Evolutionary conservation across 768 basidiomycete species (phyloP).

Genomic region (Suillus decipiens): DNA sequence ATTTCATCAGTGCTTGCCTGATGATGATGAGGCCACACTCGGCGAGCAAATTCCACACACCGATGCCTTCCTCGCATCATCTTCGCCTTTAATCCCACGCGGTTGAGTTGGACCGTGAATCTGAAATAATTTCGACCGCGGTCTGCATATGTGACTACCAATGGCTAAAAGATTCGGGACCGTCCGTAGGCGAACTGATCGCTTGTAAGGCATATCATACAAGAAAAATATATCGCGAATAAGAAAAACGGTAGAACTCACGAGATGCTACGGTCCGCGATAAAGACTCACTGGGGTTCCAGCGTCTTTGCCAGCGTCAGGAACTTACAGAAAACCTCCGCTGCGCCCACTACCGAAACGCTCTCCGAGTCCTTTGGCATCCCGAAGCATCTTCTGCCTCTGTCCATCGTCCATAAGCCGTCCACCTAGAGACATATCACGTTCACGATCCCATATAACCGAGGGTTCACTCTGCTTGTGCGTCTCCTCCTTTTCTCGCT

Average conservation of each 20-base stretch:
- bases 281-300: background rate
- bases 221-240: background rate
- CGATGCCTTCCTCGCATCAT: no score
- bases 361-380: slow-evolving; percentile 80
- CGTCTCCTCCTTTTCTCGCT: slow-evolving; percentile 33
- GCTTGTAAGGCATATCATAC: background rate
- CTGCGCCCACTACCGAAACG: slow-evolving; percentile 76
- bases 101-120: no score
- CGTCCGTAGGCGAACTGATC: no score
- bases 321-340: slow-evolving; percentile 57
- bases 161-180: no score
- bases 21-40: no score
- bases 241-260: background rate
- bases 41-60: no score
- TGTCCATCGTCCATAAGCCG: slow-evolving; percentile 88
- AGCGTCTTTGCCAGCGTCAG: background rate
- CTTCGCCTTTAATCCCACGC: no score
- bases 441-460: slow-evolving; percentile 88
- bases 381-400: slow-evolving; percentile 73
- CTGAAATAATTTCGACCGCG: no score
- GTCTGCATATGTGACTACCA: no score
- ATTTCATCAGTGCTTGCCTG: no score
- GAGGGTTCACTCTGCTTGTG: slow-evolving; percentile 53
- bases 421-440: slow-evolving; percentile 89
- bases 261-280: background rate